Evolutionary conservation across 1,284 basidiomycete species (phyloP).

Genomic region (Laetiporus sulphureus): DNA sequence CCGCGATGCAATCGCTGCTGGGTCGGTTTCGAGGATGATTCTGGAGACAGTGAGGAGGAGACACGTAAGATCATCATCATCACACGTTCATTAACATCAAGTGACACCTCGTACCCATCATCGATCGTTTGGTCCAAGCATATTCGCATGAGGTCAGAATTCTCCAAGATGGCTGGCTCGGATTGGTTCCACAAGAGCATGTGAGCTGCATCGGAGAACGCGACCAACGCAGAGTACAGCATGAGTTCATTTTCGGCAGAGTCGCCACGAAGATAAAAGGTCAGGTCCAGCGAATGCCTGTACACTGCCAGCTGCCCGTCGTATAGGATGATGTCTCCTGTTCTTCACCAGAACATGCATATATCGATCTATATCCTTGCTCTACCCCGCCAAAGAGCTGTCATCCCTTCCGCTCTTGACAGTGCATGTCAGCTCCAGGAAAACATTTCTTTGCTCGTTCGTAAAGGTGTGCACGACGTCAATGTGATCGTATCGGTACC

Average conservation of each 20-base stretch:
- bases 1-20: constrained; percentile 89
- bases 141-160: constrained; percentile 88
- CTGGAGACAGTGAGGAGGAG: too few species aligned
- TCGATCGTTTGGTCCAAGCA: constrained; percentile 97
- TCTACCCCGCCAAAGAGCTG: constrained; percentile 65
- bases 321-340: constrained; percentile 94
- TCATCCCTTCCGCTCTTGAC: constrained; percentile 70
- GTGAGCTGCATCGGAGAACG: constrained; percentile 83
- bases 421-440: constrained; percentile 94
- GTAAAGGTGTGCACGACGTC: constrained; percentile 84
- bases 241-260: constrained; percentile 94
- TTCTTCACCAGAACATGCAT: too few species aligned
- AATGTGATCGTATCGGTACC: constrained; percentile 77
- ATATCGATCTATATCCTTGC: constrained; percentile 68
- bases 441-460: constrained; percentile 85
- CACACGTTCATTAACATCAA: neutral
- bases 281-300: constrained; percentile 91
- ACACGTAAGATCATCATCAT: neutral
- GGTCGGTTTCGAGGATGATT: constrained; percentile 96
- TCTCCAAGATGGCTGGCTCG: constrained; percentile 92
- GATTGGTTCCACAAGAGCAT: constrained; percentile 87
- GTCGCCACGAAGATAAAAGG: constrained; percentile 91
- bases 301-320: constrained; percentile 88
- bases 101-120: constrained; percentile 64
- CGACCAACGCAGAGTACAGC: constrained; percentile 80